Conservation (phyloP, 164 flowering plant species). For the Annona squamosa region DNA sequence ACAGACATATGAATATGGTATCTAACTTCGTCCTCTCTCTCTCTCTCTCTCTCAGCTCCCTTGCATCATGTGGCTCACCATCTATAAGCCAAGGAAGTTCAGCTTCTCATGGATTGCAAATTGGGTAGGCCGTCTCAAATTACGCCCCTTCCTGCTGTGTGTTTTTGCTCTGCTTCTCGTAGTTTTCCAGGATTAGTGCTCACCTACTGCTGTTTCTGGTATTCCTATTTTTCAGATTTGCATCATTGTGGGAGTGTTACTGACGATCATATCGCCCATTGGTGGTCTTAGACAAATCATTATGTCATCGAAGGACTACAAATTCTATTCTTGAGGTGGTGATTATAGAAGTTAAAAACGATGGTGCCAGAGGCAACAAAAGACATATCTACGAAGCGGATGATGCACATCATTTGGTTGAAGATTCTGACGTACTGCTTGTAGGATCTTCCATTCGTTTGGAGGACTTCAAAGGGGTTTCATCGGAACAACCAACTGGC, state of each 20-base stretch:
- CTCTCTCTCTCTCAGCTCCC: constrained; percentile 45
- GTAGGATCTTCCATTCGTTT: too few species aligned
- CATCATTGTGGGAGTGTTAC: constrained; percentile 9
- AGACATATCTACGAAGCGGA: neutral
- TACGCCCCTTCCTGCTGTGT: neutral
- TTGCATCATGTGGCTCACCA: constrained; percentile 62
- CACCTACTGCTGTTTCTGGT: neutral
- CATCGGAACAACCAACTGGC: too few species aligned
- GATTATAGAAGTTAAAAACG: neutral
- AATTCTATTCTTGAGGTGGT: constrained; percentile 7
- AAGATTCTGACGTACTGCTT: too few species aligned
- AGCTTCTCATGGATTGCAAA: constrained; percentile 55
- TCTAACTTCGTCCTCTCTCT: neutral
- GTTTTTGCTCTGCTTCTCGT: neutral
- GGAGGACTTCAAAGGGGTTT: too few species aligned
- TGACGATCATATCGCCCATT: constrained; percentile 8
- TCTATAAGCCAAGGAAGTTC: constrained; percentile 50
- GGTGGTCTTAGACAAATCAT: constrained; percentile 10
- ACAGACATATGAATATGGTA: neutral
- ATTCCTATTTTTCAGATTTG: constrained; percentile 6
- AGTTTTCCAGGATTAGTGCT: neutral
- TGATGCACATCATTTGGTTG: too few species aligned
- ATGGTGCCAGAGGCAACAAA: neutral
- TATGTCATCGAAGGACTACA: constrained; percentile 5
- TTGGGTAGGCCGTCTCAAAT: constrained; percentile 32